Base-by-base conservation (phyloP, 2,329 filamentous ascomycete species). In the Colletotrichum spinosum region DNA sequence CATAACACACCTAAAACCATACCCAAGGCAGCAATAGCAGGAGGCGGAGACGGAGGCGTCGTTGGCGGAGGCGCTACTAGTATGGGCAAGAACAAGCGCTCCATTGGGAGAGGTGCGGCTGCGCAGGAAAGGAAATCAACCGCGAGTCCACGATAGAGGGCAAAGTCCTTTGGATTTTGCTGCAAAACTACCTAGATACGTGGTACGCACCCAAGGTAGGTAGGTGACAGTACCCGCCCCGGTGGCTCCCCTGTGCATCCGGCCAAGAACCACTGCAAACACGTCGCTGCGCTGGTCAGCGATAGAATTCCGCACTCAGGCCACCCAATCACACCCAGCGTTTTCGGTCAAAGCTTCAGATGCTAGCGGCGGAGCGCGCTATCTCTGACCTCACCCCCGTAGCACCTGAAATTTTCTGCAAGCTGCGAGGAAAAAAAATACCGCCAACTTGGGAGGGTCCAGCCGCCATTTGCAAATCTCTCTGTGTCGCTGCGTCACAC, bases 401-500 rank as follows among this genome's bases (percentile, higher is more conserved):
- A 56, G 52, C 58, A 65, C 58, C 58, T 65, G 58, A 65, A 65
- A 65, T 65, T 65, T 65, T 65, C 46, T 61, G 62, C 62, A 62
- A 60, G 38, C 39, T 55, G 52, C 46, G 35, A 44, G 44, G 25
- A 1, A 25, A 25, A 56, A 65, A 63, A 53, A 62, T 62, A 62
- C 62, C 58, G 62, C 62, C 58, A 34, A 50, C 51, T 56, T 17
- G 62, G 57, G 57, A 65, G 61, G 61, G 57, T 52, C 61, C 61
- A 60, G 61, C 56, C 57, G 51, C 57, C 61, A 64, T 50, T 51
- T 55, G 60, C 60, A 65, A 60, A 65, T 60, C 61, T 65, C 56
- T 55, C 51, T 45, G 25, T 25, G 25, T 25, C 46, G 41, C 51
- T 65, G 62, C 58, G 62, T 62, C 62, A 65, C 58, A 62, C 46